These are phyloP conservation scores for Chlorella sp. DNA, from an alignment of 139 green algal species.

Conservation along the genomic window DNA sequence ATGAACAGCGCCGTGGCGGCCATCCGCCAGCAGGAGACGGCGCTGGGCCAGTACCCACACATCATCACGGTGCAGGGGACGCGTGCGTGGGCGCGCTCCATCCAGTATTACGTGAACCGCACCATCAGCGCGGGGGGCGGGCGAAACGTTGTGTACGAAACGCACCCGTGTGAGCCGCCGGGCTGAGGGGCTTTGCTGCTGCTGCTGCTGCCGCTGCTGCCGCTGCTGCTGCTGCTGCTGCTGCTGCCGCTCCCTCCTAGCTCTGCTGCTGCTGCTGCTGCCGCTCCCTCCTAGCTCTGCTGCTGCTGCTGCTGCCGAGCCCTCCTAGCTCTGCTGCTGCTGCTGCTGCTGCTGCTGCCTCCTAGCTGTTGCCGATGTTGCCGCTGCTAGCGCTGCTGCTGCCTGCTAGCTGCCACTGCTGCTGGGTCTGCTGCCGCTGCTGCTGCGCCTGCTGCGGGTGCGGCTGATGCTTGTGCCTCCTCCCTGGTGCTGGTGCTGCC, in stretches of 20 bases:
- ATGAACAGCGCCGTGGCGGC: slow-evolving; percentile 11
- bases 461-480: too few relatives aligned
- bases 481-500: too few relatives aligned
- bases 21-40: not conserved
- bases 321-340: too few relatives aligned
- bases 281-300: too few relatives aligned
- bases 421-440: not conserved
- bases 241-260: not conserved
- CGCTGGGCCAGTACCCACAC: not conserved
- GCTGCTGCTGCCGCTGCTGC: not conserved
- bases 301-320: not conserved
- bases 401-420: not conserved
- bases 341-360: not conserved
- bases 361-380: not conserved
- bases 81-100: not conserved
- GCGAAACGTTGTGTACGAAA: slow-evolving; percentile 6
- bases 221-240: too few relatives aligned
- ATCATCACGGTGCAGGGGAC: slow-evolving; percentile 20
- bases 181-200: not conserved
- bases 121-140: slow-evolving; percentile 18
- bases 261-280: not conserved
- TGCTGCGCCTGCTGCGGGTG: not conserved
- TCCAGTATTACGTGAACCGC: not conserved
- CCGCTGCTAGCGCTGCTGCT: not conserved
- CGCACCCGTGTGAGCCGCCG: slow-evolving; percentile 11